These are phyloP conservation scores for Coprinopsis marcescibilis DNA, from an alignment of 768 basidiomycete species.

Conservation along the genomic window DNA sequence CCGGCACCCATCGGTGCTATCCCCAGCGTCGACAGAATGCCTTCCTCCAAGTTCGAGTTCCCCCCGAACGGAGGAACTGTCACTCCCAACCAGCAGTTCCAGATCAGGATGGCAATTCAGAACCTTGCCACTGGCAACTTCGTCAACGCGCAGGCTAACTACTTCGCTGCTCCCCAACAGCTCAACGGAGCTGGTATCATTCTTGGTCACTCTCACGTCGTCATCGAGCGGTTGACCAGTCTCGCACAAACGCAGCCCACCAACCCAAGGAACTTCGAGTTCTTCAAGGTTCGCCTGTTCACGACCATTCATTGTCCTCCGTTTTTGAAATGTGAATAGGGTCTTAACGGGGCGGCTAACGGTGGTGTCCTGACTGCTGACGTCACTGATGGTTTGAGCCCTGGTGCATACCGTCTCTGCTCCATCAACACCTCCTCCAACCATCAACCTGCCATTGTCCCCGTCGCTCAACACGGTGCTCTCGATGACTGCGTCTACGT, in stretches of 20 bases:
- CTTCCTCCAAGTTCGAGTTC: constrained; percentile 43
- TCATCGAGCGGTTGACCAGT: constrained; percentile 42
- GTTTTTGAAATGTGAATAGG: too few species aligned
- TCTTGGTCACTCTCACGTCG: constrained; percentile 54
- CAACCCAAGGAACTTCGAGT: constrained; percentile 47
- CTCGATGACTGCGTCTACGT: constrained; percentile 60
- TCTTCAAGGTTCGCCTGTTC: constrained; percentile 48
- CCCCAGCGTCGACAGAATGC: constrained; percentile 40
- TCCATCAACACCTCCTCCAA: constrained; percentile 49
- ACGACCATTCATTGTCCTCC: too few species aligned
- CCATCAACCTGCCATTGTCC: constrained; percentile 49
- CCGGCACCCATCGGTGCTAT: constrained; percentile 55
- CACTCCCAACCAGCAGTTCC: constrained; percentile 43
- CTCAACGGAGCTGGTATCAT: constrained; percentile 46
- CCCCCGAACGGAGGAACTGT: constrained; percentile 43
- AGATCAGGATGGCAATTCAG: constrained; percentile 41
- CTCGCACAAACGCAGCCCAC: constrained; percentile 39
- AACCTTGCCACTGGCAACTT: constrained; percentile 49
- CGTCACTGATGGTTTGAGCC: constrained; percentile 48
- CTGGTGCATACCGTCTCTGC: constrained; percentile 48
- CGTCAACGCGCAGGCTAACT: constrained; percentile 47
- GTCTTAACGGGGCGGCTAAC: constrained; percentile 34
- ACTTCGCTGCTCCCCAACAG: constrained; percentile 54
- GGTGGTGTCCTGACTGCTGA: constrained; percentile 40
- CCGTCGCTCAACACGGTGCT: constrained; percentile 50